Evolutionary conservation across 202 grass and related monocot genomes (phyloP), one percentile per base, ranked within the genome.

Genomic region (Thinopyrum obtusiflorum): DNA sequence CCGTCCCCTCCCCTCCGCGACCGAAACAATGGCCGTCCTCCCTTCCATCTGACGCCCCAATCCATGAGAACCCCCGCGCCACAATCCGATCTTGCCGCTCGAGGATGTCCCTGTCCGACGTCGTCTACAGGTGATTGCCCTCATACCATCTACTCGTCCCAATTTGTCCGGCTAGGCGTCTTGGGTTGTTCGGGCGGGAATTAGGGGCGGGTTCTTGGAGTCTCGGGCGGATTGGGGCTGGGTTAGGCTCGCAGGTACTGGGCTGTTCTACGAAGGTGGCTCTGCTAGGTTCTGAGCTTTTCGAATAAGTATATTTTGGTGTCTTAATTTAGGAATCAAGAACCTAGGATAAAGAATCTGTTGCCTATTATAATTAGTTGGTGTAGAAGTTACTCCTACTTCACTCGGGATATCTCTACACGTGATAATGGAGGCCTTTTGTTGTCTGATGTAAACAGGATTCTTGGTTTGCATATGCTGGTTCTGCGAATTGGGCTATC

Each of bases 81-180:
- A 63, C 9, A 84, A 86, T 65, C 78, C 78, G 53, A 85, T 83
- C 87, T 36, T 73, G 72, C 47, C 71, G 73, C 73, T 71, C 82
- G 36, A 94, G 84, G 89, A 94, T 94, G 92, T 94, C 89, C 92
- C 92, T 84, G 78, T 36, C 85, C 68, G 89, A 89, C 85, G 89
- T 88, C 28, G 73, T 83, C 21, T 94, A 94, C 89, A 94, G 92
- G 92, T 94, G 70, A 89, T 42, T 74, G 28, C 17, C 14, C 62
- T 74, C 68, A 33, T 84, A 67, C 35, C 5, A 29, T 79, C 23
- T 35, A 9, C n/a, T 66, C 51, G 37, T 3, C 5, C 51, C 35
- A 20, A 79, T 80, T 26, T 70, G 37, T 61, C 76, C 55, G 9
- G 24, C 60, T 53, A 60, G 61, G 40, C n/a, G 40, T 21, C 9